These are phyloP conservation scores for Ogataea corticis DNA, from an alignment of 805 yeast species.

Conservation along the genomic window DNA sequence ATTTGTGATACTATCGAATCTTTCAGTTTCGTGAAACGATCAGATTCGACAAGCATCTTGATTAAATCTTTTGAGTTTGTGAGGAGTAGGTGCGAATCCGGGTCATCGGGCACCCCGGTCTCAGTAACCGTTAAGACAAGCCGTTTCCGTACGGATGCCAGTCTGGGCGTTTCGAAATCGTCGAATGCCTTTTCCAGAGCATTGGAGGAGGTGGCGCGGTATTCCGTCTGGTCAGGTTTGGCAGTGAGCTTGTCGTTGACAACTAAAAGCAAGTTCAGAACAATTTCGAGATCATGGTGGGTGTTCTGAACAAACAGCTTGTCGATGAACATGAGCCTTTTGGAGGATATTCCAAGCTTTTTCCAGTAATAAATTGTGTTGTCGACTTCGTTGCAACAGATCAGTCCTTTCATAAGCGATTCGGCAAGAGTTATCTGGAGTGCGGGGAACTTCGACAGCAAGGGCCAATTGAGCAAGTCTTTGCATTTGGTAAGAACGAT, in stretches of 20 bases:
- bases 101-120: constrained; percentile 5
- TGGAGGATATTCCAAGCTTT: constrained; percentile 20
- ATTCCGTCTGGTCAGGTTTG: neutral
- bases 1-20: constrained; percentile 1
- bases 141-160: constrained; percentile 17
- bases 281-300: constrained; percentile 24
- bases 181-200: constrained; percentile 16
- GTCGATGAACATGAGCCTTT: constrained; percentile 9
- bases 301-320: constrained; percentile 7
- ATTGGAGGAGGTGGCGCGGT: neutral
- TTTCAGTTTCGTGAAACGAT: constrained; percentile 8
- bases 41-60: constrained; percentile 11
- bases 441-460: constrained; percentile 24
- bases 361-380: constrained; percentile 24
- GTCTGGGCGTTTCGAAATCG: constrained; percentile 10
- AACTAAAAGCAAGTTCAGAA: constrained; percentile 19
- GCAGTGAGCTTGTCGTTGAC: constrained; percentile 12
- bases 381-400: constrained; percentile 17
- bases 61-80: constrained; percentile 13
- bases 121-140: constrained; percentile 10
- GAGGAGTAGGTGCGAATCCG: constrained; percentile 12
- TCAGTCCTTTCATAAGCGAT: constrained; percentile 26
- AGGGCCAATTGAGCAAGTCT: constrained; percentile 32
- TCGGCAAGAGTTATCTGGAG: constrained; percentile 31
- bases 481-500: constrained; percentile 22